Evolutionary conservation across 2,329 filamentous ascomycete species (phyloP), one percentile per base, ranked within the genome.

Genomic region (Colletotrichum chlorophyti): DNA sequence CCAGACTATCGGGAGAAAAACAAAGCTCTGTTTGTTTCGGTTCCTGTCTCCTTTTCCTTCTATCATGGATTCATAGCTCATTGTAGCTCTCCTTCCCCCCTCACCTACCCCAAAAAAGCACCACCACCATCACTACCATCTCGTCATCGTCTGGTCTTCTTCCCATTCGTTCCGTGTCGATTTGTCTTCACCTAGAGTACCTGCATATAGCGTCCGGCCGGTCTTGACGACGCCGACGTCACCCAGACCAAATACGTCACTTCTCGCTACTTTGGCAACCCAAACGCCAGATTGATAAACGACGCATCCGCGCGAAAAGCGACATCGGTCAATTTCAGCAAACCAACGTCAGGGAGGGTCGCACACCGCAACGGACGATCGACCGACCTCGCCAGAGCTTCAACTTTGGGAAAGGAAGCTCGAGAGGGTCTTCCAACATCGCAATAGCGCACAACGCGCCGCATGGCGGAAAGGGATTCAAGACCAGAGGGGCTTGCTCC

Each of bases 401-500:
- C 48, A 47, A 10, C 11, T 11, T 12, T n/a, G n/a, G n/a, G n/a
- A n/a, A n/a, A n/a, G n/a, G 19, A 42, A 27, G 26, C 35, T 42
- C 35, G 10, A 24, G 6, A 19, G 6, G 7, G 8, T 35, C 21
- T 19, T 42, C 15, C 37, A 14, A 11, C 7, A 40, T 10, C 31
- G 19, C 35, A 6, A 29, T n/a, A 9, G 29, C 26, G n/a, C 35
- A 31, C 11, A 38, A 9, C 27, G 23, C 19, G 24, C 41, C 49
- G 57, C 26, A 60, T 60, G 57, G 57, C 57, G 48, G 43, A 60
- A 47, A 53, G 52, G 23, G 51, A 34, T 26, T 45, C 57, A 19
- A 55, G 51, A 57, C 27, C 43, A 57, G 43, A 60, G 35, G 57
- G 40, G 46, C 58, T 60, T n/a, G 53, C 58, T 35, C 41, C 58